Conservation (phyloP, 2,329 filamentous ascomycete species). For the Colletotrichum sp. region DNA sequence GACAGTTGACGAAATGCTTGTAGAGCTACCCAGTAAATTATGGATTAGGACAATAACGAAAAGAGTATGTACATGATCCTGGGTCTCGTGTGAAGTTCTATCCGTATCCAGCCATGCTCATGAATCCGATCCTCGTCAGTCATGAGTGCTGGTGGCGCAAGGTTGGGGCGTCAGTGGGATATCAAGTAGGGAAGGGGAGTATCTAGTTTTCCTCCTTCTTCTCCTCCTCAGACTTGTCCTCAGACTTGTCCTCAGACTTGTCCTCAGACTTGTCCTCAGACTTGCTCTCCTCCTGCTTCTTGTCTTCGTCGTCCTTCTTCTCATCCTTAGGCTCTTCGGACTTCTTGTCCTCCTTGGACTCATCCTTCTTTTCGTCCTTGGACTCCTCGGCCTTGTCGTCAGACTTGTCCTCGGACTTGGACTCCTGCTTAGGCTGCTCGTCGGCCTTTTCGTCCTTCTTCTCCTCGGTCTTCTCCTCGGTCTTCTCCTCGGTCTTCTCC, state of each 20-base stretch:
- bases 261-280: background rate
- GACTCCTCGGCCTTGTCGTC: background rate
- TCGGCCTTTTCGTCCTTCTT: constrained; percentile 20
- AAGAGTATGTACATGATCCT: background rate
- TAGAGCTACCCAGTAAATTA: background rate
- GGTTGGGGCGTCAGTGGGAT: background rate
- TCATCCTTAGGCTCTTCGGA: constrained; percentile 32
- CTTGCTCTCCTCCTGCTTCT: constrained; percentile 22
- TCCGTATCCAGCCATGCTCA: background rate
- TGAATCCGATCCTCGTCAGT: background rate
- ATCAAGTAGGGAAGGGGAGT: background rate
- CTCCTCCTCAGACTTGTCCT: background rate
- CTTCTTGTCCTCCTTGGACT: background rate
- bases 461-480: constrained; percentile 16
- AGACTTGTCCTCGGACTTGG: constrained; percentile 17
- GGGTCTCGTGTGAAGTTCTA: background rate
- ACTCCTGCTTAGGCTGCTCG: constrained; percentile 21
- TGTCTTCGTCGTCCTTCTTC: constrained; percentile 28
- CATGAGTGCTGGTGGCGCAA: background rate
- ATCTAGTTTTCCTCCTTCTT: background rate
- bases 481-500: constrained; percentile 25
- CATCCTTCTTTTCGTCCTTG: constrained; percentile 19
- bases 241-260: background rate
- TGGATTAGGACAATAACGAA: background rate
- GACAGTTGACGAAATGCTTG: background rate